Percentiles rank a stretch among this genome's conserved stretches.
Evolutionary conservation across 805 yeast genomes (phyloP).

Genomic region (Cyberlindnera bimundalis): DNA sequence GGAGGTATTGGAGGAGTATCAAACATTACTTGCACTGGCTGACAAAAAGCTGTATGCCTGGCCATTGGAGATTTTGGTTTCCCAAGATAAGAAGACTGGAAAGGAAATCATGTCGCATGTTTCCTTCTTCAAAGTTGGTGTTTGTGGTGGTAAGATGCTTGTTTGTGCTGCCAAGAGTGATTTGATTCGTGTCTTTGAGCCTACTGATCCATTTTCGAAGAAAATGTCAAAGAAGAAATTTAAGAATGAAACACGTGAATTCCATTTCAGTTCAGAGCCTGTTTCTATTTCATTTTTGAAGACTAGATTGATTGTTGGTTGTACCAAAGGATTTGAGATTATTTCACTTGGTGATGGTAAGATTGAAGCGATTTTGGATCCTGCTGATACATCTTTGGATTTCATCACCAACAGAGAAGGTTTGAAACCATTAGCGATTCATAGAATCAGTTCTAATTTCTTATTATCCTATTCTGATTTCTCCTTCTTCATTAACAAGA

Average conservation of each 20-base stretch:
- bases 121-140: constrained; percentile 87
- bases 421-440: constrained; percentile 86
- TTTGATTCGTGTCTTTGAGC: constrained; percentile 82
- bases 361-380: constrained; percentile 87
- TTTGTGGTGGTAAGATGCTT: constrained; percentile 82
- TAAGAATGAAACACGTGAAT: constrained; percentile 67
- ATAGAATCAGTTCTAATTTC: constrained; percentile 85
- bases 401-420: constrained; percentile 83
- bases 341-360: constrained; percentile 80
- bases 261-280: constrained; percentile 83
- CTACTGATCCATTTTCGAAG: constrained; percentile 67
- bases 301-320: constrained; percentile 88
- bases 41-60: constrained; percentile 81
- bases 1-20: constrained; percentile 89
- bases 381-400: constrained; percentile 97
- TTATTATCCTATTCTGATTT: constrained; percentile 87
- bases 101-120: constrained; percentile 86
- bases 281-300: constrained; percentile 87
- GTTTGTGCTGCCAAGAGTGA: constrained; percentile 89
- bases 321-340: constrained; percentile 94
- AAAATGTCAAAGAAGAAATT: constrained; percentile 66
- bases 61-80: constrained; percentile 62
- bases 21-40: constrained; percentile 71
- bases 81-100: constrained; percentile 54
- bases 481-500: constrained; percentile 89